Base-by-base conservation (phyloP, 192 early-diverging fungal species). In the Linnemannia zychae region DNA sequence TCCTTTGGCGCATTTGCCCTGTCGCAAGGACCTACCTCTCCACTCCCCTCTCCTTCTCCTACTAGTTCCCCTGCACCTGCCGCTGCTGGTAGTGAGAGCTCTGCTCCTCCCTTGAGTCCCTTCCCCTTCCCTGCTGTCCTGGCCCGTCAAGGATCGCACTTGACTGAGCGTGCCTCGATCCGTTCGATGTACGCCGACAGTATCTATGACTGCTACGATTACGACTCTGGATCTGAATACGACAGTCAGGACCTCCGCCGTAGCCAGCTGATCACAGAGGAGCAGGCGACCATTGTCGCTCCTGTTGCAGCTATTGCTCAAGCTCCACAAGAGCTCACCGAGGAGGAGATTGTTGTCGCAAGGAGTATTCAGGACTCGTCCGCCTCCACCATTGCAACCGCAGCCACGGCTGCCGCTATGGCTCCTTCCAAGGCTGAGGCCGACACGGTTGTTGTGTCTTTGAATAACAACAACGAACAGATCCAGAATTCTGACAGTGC, bases 151-250 rank as follows among this genome's bases (percentile, higher is more conserved):
- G 83, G 83, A 16, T 85, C 83, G 4, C 36, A 75, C 18, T 38
- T 85, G 46, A 71, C 77, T 17, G 83, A 85, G 74, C 67, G 83
- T 31, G 68, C 57, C 17, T 79, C 77, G 22, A 65, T 85, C 38
- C 83, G 83, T 2, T 85, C 83, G 46, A 79, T 79, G 74, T 85
- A 85, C 53, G 70, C 83, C 1, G 83, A 85, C 33, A 85, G 83
- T 47, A 85, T 85, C 37, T 85, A 85, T n/a, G 83, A 85, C 57
- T 85, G 68, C 40, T 85, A 85, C 66, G 83, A 85, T 37, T 85
- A 85, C 24, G 83, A 85, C 69, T 85, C 83, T 34, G 65, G 74
- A 9, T 85, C 83, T 7, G 83, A 85, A 9, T 60, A 75, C 24
- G 83, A 78, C n/a, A 67, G 31, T 36, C 74, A 79, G 46, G 53